phyloP scores from a whole-genome alignment of 2,329 filamentous ascomycete species.

The Juglanconis oblonga region DNA sequence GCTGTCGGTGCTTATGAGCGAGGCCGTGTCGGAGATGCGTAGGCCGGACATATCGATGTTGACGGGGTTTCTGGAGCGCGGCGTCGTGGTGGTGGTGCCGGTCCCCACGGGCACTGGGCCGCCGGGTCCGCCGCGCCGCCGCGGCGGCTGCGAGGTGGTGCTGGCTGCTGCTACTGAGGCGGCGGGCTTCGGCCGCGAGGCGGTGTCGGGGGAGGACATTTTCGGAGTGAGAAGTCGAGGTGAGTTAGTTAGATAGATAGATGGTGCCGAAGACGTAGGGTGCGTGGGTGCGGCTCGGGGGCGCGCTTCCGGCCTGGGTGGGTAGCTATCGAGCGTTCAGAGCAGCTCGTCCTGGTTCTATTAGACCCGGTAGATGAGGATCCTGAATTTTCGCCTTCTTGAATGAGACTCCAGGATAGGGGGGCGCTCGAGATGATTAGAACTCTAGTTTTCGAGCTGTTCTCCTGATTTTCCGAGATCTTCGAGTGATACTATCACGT shows the following conservation, averaged over 20 bases:
- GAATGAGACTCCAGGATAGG: background rate
- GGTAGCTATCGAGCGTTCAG: no score
- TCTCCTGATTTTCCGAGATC: background rate
- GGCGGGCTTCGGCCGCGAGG: conserved; percentile 1
- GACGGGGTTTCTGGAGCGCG: background rate
- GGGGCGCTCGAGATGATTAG: background rate
- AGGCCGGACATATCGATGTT: conserved; percentile 9
- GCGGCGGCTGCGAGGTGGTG: background rate
- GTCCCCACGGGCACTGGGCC: background rate
- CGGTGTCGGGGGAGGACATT: conserved; percentile 9
- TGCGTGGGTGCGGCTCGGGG: background rate
- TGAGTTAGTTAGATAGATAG: background rate
- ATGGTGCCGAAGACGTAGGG: background rate
- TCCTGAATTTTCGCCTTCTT: background rate
- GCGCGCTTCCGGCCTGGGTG: no score
- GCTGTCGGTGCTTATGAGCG: background rate
- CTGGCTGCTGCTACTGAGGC: background rate
- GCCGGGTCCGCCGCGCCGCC: background rate
- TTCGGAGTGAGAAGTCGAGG: background rate
- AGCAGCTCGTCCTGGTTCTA: no score
- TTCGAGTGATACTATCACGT: background rate
- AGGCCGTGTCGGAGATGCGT: conserved; percentile 12
- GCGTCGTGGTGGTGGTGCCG: background rate
- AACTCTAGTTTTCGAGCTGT: background rate
- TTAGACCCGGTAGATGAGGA: background rate